A percentile compares a stretch with the other conserved stretches of the same genome.
These are phyloP conservation scores for Multifurca ochricompacta DNA, from an alignment of 768 basidiomycete genomes.

Conservation along the genomic window DNA sequence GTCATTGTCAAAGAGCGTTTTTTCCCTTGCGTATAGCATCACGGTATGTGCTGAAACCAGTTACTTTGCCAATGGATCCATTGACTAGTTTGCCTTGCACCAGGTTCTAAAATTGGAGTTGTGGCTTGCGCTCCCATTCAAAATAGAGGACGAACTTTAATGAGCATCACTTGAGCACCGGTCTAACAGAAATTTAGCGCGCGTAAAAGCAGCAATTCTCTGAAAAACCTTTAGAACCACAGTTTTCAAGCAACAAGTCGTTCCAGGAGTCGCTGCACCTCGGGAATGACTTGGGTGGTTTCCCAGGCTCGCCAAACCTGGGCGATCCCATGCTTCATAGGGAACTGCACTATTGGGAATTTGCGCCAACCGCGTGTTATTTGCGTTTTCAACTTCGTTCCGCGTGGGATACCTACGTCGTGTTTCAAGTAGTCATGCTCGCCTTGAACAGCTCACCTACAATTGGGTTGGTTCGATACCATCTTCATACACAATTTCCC, in stretches of 20 bases:
- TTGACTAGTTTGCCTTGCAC: constrained; percentile 63
- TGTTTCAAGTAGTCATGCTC: not conserved
- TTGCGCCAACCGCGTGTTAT: constrained; percentile 41
- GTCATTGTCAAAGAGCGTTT: constrained; percentile 28
- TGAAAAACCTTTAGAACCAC: constrained; percentile 36
- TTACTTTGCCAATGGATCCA: constrained; percentile 55
- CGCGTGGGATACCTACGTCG: constrained; percentile 56
- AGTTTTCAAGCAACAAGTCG: constrained; percentile 49
- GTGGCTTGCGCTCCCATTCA: not conserved
- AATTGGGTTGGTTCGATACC: constrained; percentile 78
- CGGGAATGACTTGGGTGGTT: constrained; percentile 27
- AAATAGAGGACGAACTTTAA: constrained; percentile 41
- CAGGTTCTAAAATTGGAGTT: constrained; percentile 43
- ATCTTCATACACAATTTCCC: constrained; percentile 55
- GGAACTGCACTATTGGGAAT: constrained; percentile 33
- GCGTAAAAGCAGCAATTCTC: not conserved
- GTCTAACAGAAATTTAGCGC: constrained; percentile 33
- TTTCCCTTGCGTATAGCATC: constrained; percentile 36
- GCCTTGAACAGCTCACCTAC: constrained; percentile 31
- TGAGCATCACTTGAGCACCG: constrained; percentile 81
- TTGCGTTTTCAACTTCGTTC: constrained; percentile 64
- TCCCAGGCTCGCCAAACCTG: constrained; percentile 39
- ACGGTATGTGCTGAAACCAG: constrained; percentile 36
- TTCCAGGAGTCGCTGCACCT: constrained; percentile 42
- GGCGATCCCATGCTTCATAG: constrained; percentile 40